These are phyloP conservation scores for Emydomyces testavorans DNA, from an alignment of 2,329 filamentous ascomycete genomes.

Conservation along the genomic window DNA sequence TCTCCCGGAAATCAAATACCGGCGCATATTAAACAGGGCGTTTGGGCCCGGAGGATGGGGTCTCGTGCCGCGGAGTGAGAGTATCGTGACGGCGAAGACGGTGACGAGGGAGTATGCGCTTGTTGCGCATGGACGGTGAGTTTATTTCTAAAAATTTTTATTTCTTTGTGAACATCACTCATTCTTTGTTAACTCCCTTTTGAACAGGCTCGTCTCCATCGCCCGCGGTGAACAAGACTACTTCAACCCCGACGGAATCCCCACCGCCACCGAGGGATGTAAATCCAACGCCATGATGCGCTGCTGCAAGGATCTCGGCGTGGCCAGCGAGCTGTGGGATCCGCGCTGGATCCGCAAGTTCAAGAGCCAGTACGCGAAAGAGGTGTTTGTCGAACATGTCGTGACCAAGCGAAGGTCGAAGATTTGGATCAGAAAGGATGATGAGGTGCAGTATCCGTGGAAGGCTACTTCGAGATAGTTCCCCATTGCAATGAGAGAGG, in stretches of 20 bases:
- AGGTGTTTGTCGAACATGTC: constrained; percentile 82
- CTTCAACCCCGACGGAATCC: constrained; percentile 79
- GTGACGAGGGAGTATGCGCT: constrained; percentile 89
- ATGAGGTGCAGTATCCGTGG: constrained; percentile 55
- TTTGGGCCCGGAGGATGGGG: constrained; percentile 97
- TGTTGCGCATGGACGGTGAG: constrained; percentile 71
- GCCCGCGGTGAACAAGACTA: constrained; percentile 91
- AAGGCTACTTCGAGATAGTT: too few species aligned
- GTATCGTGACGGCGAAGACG: constrained; percentile 67
- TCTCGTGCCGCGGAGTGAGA: constrained; percentile 73
- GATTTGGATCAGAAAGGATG: constrained; percentile 76
- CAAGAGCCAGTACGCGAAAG: constrained; percentile 60
- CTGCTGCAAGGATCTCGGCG: constrained; percentile 94
- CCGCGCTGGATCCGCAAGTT: constrained; percentile 78
- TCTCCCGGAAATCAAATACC: constrained; percentile 95
- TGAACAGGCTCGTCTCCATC: constrained; percentile 68
- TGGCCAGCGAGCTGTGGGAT: constrained; percentile 94
- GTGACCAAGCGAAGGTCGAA: constrained; percentile 79
- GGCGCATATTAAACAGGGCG: constrained; percentile 73
- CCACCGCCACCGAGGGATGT: constrained; percentile 89
- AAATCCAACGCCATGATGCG: constrained; percentile 97
- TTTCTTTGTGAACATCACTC: background rate
- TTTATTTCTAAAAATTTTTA: background rate
- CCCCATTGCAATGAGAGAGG: too few species aligned
- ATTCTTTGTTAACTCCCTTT: background rate